Evolutionary conservation across 2,329 filamentous ascomycete species (phyloP), one percentile per base, ranked within the genome.

Genomic region (Dactylonectria estremocensis): DNA sequence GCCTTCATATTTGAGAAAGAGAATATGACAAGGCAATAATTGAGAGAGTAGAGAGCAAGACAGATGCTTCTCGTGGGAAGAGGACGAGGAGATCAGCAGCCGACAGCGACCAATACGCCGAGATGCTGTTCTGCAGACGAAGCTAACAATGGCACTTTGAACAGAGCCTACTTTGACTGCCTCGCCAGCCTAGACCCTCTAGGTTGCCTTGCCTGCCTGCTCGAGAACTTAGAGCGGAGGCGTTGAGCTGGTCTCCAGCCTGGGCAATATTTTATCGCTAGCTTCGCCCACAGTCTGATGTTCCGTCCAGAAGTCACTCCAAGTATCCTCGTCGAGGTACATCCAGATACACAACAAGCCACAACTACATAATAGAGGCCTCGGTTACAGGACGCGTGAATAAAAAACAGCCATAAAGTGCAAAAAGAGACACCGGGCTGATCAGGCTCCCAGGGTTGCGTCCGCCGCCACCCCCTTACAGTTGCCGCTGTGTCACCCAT

Each of bases 1-100:
- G 49, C 61, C n/a, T 69, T 31, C 64, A 69, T 67, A 28, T 16
- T 28, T 53, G 16, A 20, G 5, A 14, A 8, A 3, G 13, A 8
- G 24, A 33, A 46, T 3, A 53, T 18, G 5, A 33, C 18, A 6
- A n/a, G n/a, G n/a, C 24, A 24, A 33, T 13, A 6, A 46, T 14
- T 22, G 31, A 60, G 52, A 8, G 14, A 22, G 14, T 4, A 28
- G 48, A 10, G n/a, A 9, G 22, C 24, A 13, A 6, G 14, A 14
- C 5, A 10, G 24, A 4, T 37, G 35, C 35, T 46, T 16, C 8
- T 48, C 20, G 5, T 8, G 13, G 3, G 48, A 50, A 16, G 48
- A 50, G 16, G 28, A 9, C 48, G 22, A 50, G 48, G 10, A 50
- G 2, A 18, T 24, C 1, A 18, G n/a, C 3, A n/a, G 6, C 48